Conservation (phyloP, 192 early-diverging fungal species). For the Backusella morwellensis region DNA sequence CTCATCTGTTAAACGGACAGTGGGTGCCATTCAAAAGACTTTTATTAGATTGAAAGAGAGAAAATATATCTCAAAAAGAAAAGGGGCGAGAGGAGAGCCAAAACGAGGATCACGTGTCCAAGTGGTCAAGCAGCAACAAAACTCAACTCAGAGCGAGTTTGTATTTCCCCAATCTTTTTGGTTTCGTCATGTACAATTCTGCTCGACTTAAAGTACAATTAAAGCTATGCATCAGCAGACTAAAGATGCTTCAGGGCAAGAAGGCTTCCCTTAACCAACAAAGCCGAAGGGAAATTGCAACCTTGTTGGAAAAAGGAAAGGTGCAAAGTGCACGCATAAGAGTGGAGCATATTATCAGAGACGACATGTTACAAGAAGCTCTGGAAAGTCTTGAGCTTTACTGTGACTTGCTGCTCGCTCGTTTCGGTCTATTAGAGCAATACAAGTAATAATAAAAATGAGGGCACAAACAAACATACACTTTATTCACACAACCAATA, state of each 20-base stretch:
- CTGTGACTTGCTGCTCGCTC: slow-evolving; percentile 83
- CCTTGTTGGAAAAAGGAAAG: slow-evolving; percentile 79
- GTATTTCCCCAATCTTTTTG: not conserved
- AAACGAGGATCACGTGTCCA: not conserved
- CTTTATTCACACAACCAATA: not conserved
- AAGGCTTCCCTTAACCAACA: slow-evolving; percentile 73
- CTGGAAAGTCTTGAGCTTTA: slow-evolving; percentile 93
- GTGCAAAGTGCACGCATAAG: slow-evolving; percentile 83
- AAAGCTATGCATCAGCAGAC: slow-evolving; percentile 82
- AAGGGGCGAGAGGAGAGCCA: not conserved
- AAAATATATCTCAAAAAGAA: not conserved
- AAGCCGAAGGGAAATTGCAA: slow-evolving; percentile 80
- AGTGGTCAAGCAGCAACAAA: not conserved
- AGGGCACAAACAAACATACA: not conserved
- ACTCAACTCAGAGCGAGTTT: not conserved
- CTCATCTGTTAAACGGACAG: slow-evolving; percentile 2
- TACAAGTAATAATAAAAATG: slow-evolving; percentile 49
- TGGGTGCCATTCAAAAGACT: not conserved
- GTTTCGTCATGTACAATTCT: slow-evolving; percentile 45
- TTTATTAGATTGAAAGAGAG: not conserved
- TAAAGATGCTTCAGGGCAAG: slow-evolving; percentile 88
- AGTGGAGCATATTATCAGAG: slow-evolving; percentile 92
- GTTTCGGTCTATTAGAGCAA: slow-evolving; percentile 85
- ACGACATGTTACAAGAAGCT: slow-evolving; percentile 91
- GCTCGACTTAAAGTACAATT: slow-evolving; percentile 83